Evolutionary conservation across 345 rosid genomes (phyloP).

Genomic region (Mangifera indica): DNA sequence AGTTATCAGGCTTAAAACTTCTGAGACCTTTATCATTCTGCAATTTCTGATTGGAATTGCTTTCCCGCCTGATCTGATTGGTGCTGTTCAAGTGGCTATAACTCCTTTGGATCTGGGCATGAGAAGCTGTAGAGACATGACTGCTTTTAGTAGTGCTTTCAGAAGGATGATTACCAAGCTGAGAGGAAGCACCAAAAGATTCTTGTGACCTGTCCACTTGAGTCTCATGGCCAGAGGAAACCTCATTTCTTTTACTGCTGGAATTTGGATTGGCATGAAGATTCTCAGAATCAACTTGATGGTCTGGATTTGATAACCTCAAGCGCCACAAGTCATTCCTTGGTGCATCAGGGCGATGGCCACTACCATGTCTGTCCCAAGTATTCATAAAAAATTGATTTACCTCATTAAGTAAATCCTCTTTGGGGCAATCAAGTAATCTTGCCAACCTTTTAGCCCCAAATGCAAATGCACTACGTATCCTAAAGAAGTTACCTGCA

Average conservation of each 20-base stretch:
- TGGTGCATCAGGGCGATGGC: constrained; percentile 90
- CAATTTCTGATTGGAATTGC: constrained; percentile 41
- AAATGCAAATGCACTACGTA: constrained; percentile 98
- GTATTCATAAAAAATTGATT: constrained; percentile 88
- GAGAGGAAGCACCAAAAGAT: constrained; percentile 37
- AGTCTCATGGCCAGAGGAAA: constrained; percentile 32
- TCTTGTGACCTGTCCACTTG: constrained; percentile 37
- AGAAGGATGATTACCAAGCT: constrained; percentile 33
- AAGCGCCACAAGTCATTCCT: constrained; percentile 45
- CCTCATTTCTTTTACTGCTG: constrained; percentile 40
- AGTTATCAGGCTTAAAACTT: constrained; percentile 52
- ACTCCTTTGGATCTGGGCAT: constrained; percentile 44
- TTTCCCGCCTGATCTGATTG: constrained; percentile 44
- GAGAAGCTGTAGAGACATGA: constrained; percentile 38
- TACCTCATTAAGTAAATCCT: constrained; percentile 65
- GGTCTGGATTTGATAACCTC: constrained; percentile 45
- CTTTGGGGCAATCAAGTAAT: constrained; percentile 82
- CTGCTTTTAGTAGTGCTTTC: constrained; percentile 40
- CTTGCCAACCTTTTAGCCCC: constrained; percentile 91
- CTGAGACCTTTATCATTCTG: constrained; percentile 46
- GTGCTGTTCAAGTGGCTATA: constrained; percentile 31
- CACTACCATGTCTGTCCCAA: constrained; percentile 96
- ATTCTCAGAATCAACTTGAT: constrained; percentile 40
- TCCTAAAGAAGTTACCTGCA: constrained; percentile 96
- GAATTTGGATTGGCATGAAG: constrained; percentile 40